phyloP scores from a whole-genome alignment of 2,329 filamentous ascomycete genomes.

The Pestalotiopsis sp. region DNA sequence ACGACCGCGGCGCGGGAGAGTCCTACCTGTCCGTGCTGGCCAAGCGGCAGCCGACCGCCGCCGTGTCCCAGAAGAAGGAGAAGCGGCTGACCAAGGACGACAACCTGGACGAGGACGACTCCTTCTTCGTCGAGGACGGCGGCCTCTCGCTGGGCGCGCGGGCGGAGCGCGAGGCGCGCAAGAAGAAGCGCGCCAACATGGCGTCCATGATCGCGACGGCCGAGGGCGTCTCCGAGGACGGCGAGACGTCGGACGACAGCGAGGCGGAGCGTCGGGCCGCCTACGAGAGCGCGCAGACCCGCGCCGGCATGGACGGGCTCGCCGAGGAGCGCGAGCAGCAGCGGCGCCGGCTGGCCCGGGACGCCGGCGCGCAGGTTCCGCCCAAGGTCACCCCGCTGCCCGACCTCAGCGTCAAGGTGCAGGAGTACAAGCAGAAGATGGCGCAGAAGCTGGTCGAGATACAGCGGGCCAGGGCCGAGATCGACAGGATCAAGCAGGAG shows the following conservation, averaged over 20 bases:
- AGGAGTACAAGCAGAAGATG: slow-evolving; percentile 61
- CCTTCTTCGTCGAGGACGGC: slow-evolving; percentile 87
- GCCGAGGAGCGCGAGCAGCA: slow-evolving; percentile 48
- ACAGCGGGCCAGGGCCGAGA: slow-evolving; percentile 50
- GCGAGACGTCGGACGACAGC: slow-evolving; percentile 65
- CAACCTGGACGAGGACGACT: slow-evolving; percentile 90
- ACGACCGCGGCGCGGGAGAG: slow-evolving; percentile 35
- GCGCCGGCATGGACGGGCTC: slow-evolving; percentile 80
- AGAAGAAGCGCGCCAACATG: slow-evolving; percentile 74
- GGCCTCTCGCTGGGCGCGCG: slow-evolving; percentile 76
- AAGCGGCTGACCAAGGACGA: slow-evolving; percentile 82
- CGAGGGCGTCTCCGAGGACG: slow-evolving; percentile 55
- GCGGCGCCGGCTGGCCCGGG: slow-evolving; percentile 35
- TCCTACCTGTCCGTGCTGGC: slow-evolving; percentile 32
- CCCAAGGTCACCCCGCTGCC: slow-evolving; percentile 80
- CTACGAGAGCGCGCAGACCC: slow-evolving; percentile 85
- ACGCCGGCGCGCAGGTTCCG: slow-evolving; percentile 44
- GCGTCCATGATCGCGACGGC: slow-evolving; percentile 80
- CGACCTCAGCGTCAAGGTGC: slow-evolving; percentile 70
- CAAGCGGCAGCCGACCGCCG: slow-evolving; percentile 41
- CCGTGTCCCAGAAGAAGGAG: slow-evolving; percentile 65
- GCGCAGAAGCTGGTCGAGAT: slow-evolving; percentile 62
- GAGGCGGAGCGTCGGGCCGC: slow-evolving; percentile 74
- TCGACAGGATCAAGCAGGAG: slow-evolving; percentile 64
- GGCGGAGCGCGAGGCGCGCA: slow-evolving; percentile 73